Conservation (phyloP, 2,329 filamentous ascomycete species). For the Phialophora tarda region DNA sequence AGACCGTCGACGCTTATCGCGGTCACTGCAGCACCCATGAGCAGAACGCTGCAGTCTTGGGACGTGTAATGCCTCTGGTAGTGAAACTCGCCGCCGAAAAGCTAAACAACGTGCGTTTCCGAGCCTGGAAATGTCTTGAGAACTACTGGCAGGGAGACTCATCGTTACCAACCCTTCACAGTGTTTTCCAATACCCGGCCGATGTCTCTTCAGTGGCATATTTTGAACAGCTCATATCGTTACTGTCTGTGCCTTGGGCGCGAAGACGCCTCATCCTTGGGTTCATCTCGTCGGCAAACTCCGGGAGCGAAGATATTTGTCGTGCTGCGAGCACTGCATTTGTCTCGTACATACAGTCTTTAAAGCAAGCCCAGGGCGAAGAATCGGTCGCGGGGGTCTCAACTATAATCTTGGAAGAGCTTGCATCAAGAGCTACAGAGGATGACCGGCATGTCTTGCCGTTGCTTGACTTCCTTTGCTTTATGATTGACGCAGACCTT, state of each 20-base stretch:
- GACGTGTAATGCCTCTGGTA: conserved; percentile 45
- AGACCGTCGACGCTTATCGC: conserved; percentile 59
- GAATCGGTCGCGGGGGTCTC: conserved; percentile 44
- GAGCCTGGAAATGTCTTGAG: conserved; percentile 54
- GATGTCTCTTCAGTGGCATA: conserved; percentile 53
- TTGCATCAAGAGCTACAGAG: conserved; percentile 56
- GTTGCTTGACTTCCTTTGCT: conserved; percentile 75
- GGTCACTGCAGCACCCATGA: conserved; percentile 30
- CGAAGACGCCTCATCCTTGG: conserved; percentile 50
- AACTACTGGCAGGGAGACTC: conserved; percentile 44
- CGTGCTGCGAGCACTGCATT: conserved; percentile 51
- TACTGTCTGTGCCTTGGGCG: conserved; percentile 47
- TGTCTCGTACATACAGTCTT: conserved; percentile 40
- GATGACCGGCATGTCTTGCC: conserved; percentile 76
- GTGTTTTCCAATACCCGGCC: conserved; percentile 50
- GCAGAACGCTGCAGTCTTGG: conserved; percentile 3
- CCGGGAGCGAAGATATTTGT: conserved; percentile 53
- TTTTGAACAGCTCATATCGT: conserved; percentile 49
- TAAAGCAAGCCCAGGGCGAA: conserved; percentile 15
- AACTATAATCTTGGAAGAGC: conserved; percentile 61
- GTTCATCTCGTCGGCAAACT: conserved; percentile 52
- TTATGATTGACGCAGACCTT: conserved; percentile 70
- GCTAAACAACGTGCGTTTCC: conserved; percentile 78
- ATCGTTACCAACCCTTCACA: conserved; percentile 10
- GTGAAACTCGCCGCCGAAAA: conserved; percentile 83